phyloP scores from a whole-genome alignment of 2,329 filamentous ascomycete genomes.

The Fusarium citri region DNA sequence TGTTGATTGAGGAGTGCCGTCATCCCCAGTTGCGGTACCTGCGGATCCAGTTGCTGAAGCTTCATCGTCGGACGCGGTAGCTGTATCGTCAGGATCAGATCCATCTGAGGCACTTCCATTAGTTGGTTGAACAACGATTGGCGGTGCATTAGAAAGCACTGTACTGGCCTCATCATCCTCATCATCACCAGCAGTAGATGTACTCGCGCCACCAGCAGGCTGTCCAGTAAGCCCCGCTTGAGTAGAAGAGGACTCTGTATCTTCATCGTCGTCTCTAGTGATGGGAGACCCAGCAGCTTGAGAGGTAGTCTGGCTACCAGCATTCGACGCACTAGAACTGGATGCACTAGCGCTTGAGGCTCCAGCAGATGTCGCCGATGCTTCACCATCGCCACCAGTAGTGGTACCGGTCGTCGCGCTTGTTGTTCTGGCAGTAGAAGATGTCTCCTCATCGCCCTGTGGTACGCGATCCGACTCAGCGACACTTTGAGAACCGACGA shows the following conservation, averaged over 20 bases:
- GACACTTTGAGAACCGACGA: conserved; percentile 12
- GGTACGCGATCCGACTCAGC: conserved; percentile 3
- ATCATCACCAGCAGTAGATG: not conserved
- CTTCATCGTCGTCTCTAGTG: not conserved
- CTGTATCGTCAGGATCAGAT: accelerated
- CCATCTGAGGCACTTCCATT: not conserved
- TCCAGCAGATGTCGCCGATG: not conserved
- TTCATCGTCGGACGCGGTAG: accelerated
- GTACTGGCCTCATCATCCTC: not conserved
- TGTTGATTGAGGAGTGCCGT: not conserved
- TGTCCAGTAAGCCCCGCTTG: not conserved
- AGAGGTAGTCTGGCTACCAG: not conserved
- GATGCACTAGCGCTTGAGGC: not conserved
- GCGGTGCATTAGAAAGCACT: not conserved
- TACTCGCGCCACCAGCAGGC: not conserved
- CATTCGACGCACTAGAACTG: too few relatives aligned
- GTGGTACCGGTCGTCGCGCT: not conserved
- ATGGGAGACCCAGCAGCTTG: too few relatives aligned
- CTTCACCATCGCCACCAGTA: accelerated
- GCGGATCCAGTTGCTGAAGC: not conserved
- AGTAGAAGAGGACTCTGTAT: not conserved
- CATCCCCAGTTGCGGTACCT: not conserved
- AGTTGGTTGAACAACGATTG: not conserved
- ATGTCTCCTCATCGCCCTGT: not conserved
- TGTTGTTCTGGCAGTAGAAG: not conserved